phyloP scores from a whole-genome alignment of 768 basidiomycete species.

The Amanita fuliginea region DNA sequence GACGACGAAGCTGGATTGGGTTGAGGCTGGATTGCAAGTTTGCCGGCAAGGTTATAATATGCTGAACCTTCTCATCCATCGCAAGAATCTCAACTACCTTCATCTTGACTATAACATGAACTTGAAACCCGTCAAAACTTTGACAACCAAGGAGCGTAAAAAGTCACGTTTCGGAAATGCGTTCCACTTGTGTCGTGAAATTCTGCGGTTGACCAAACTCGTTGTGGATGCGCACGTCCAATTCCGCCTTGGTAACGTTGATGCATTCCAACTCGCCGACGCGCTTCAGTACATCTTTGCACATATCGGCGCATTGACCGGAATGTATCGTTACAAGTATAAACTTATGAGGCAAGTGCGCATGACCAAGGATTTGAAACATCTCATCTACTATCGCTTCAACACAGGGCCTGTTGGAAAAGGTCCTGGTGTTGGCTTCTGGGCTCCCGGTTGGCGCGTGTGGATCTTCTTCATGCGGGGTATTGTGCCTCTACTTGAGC shows the following conservation, averaged over 20 bases:
- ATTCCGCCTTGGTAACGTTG: constrained; percentile 95
- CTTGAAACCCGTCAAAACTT: constrained; percentile 92
- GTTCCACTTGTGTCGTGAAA: constrained; percentile 96
- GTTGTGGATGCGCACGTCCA: constrained; percentile 99
- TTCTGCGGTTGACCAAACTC: constrained; percentile 93
- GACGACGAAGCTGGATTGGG: constrained; percentile 96
- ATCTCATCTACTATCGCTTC: constrained; percentile 96
- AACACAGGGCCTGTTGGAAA: constrained; percentile 99
- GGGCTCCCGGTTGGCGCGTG: constrained; percentile 99
- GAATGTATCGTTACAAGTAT: constrained; percentile 99
- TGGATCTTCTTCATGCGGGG: constrained; percentile 99
- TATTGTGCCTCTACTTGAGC: constrained; percentile 92
- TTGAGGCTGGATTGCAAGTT: constrained; percentile 96
- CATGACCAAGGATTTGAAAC: constrained; percentile 99
- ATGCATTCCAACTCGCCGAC: constrained; percentile 98
- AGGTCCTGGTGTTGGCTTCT: constrained; percentile 98
- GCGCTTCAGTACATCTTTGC: constrained; percentile 97
- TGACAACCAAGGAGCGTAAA: constrained; percentile 99
- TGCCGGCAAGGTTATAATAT: constrained; percentile 99
- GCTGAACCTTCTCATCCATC: constrained; percentile 96
- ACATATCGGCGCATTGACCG: constrained; percentile 95
- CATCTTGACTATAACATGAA: constrained; percentile 99
- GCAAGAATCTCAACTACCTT: constrained; percentile 93
- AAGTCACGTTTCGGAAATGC: constrained; percentile 99
- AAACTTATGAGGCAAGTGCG: constrained; percentile 99